These are phyloP conservation scores for Agaricus sinodeliciosus DNA, from an alignment of 768 basidiomycete genomes.

Conservation along the genomic window DNA sequence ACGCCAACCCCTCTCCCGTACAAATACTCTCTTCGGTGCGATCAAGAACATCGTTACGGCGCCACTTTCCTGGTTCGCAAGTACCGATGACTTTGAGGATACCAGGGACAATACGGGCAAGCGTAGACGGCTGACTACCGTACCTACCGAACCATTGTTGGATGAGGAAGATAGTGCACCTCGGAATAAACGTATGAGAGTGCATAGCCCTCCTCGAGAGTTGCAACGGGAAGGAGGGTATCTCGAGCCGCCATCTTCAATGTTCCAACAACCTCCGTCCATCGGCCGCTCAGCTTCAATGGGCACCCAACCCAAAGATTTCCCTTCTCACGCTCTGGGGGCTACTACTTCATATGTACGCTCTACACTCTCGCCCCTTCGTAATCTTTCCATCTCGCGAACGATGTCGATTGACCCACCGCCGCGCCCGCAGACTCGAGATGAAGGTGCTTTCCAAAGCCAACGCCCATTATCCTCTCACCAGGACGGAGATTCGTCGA, in stretches of 20 bases:
- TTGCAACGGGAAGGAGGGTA: constrained; percentile 25
- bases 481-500: constrained; percentile 34
- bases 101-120: constrained; percentile 46
- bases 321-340: constrained; percentile 21
- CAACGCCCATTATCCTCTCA: constrained; percentile 13
- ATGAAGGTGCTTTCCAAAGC: not conserved
- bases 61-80: constrained; percentile 51
- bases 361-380: constrained; percentile 39
- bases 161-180: constrained; percentile 27
- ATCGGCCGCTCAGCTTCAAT: constrained; percentile 21
- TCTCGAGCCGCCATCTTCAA: constrained; percentile 48
- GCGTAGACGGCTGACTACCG: constrained; percentile 38
- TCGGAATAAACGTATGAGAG: constrained; percentile 47
- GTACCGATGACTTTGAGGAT: constrained; percentile 42
- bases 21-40: constrained; percentile 52
- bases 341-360: constrained; percentile 21
- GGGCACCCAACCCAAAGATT: constrained; percentile 14
- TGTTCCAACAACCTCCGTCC: constrained; percentile 27
- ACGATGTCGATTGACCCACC: constrained; percentile 76
- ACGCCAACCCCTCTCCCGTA: constrained; percentile 38
- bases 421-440: constrained; percentile 11
- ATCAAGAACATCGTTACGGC: constrained; percentile 64
- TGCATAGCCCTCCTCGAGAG: constrained; percentile 41
- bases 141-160: constrained; percentile 24
- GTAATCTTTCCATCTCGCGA: constrained; percentile 34